Evolutionary conservation across 805 yeast genomes (phyloP).

Genomic region (Tetrapisispora pingtungensis): DNA sequence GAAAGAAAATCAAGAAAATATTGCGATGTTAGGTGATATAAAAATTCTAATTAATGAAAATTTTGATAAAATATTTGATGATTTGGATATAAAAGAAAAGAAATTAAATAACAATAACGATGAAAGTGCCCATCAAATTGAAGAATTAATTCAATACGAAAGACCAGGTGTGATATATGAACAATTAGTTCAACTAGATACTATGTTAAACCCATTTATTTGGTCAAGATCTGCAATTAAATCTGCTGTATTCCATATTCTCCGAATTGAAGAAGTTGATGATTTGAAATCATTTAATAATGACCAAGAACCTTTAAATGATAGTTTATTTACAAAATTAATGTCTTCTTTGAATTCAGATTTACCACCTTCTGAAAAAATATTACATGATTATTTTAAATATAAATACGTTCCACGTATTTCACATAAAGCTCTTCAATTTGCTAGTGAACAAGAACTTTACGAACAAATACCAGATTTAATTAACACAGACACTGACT

Average conservation of each 20-base stretch:
- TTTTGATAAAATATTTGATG: slow-evolving; percentile 5
- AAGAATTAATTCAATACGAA: slow-evolving; percentile 16
- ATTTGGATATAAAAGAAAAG: not conserved
- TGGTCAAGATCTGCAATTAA: slow-evolving; percentile 24
- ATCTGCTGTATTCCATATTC: slow-evolving; percentile 18
- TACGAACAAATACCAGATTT: slow-evolving; percentile 12
- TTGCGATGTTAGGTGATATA: not conserved
- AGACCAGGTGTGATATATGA: slow-evolving; percentile 26
- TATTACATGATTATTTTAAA: slow-evolving; percentile 15
- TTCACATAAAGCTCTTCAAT: slow-evolving; percentile 11
- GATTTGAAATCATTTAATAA: not conserved
- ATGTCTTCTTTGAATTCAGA: slow-evolving; percentile 4
- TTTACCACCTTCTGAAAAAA: not conserved
- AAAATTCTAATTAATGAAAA: not conserved
- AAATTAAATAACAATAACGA: not conserved
- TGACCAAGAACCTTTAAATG: slow-evolving; percentile 12
- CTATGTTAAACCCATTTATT: slow-evolving; percentile 16
- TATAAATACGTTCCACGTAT: slow-evolving; percentile 13
- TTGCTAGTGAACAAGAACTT: slow-evolving; percentile 3
- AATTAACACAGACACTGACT: slow-evolving; percentile 5
- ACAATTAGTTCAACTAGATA: slow-evolving; percentile 19
- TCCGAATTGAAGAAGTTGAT: slow-evolving; percentile 16
- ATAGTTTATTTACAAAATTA: slow-evolving; percentile 12
- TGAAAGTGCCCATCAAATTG: slow-evolving; percentile 1
- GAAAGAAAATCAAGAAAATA: not conserved